These are phyloP conservation scores for Cercospora sojina DNA, from an alignment of 2,329 filamentous ascomycete genomes.

Conservation along the genomic window DNA sequence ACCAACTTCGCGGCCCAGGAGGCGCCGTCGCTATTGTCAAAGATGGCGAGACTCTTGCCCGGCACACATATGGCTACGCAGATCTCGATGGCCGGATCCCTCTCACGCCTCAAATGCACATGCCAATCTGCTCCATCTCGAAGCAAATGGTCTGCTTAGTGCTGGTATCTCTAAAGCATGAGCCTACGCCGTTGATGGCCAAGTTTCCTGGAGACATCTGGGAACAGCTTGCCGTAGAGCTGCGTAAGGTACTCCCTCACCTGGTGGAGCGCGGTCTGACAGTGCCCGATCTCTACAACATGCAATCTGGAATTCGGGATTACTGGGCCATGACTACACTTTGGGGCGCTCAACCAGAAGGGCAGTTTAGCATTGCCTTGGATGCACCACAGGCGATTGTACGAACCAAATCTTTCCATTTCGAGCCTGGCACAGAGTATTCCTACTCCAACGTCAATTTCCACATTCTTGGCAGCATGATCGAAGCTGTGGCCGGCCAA, in stretches of 20 bases:
- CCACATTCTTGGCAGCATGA: conserved; percentile 40
- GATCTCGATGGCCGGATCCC: conserved; percentile 42
- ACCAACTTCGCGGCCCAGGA: conserved; percentile 41
- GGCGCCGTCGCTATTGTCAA: conserved; percentile 46
- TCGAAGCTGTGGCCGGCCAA: conserved; percentile 43
- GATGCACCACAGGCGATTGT: conserved; percentile 34
- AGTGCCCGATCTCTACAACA: conserved; percentile 43
- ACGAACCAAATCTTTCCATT: conserved; percentile 43
- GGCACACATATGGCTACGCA: conserved; percentile 47
- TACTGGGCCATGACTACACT: conserved; percentile 49
- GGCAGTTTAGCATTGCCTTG: conserved; percentile 41
- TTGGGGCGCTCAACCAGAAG: conserved; percentile 46
- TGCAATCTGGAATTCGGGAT: conserved; percentile 47
- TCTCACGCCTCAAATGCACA: conserved; percentile 39
- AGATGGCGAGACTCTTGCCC: conserved; percentile 44
- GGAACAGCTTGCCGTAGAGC: conserved; percentile 29
- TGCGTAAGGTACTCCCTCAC: conserved; percentile 37
- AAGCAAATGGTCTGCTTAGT: conserved; percentile 48
- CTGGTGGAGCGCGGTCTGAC: conserved; percentile 36
- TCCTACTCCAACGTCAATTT: conserved; percentile 51
- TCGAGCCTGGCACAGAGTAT: conserved; percentile 45
- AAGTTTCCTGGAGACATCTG: conserved; percentile 15
- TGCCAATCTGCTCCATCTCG: conserved; percentile 51
- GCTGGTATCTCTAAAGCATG: conserved; percentile 39
- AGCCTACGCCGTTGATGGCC: conserved; percentile 36